Conservation (phyloP, 2,329 filamentous ascomycete genomes). For the Alternaria brassicicola region DNA sequence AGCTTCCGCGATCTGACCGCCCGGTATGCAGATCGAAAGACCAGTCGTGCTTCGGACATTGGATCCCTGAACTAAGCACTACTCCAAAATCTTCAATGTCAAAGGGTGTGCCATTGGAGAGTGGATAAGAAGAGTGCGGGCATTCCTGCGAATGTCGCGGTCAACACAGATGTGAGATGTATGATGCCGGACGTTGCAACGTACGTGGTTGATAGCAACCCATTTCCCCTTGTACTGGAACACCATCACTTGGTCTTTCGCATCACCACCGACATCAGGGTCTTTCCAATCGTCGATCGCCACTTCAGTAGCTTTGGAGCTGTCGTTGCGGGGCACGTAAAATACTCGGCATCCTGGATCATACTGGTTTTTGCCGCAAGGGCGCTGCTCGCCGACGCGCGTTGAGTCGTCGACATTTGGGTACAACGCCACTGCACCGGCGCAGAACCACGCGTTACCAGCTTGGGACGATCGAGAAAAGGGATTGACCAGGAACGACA, state of each 20-base stretch:
- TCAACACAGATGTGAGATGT: not conserved
- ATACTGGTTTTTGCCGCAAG: constrained; percentile 17
- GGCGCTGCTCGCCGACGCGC: constrained; percentile 24
- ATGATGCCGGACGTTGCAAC: not conserved
- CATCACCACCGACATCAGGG: constrained; percentile 19
- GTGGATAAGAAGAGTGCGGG: constrained; percentile 70
- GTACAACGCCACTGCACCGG: constrained; percentile 26
- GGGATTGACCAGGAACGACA: constrained; percentile 30
- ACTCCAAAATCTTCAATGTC: constrained; percentile 77
- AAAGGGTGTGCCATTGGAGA: constrained; percentile 67
- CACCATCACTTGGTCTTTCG: constrained; percentile 66
- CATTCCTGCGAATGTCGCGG: constrained; percentile 50
- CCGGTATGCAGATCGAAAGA: constrained; percentile 72
- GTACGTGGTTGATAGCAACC: constrained; percentile 72
- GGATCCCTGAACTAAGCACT: constrained; percentile 65
- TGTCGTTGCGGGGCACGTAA: constrained; percentile 32
- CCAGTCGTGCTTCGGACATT: constrained; percentile 73
- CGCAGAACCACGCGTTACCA: constrained; percentile 33
- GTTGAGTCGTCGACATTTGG: constrained; percentile 22
- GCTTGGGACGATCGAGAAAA: constrained; percentile 29
- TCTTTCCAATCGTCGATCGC: constrained; percentile 39
- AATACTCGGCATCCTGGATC: constrained; percentile 32
- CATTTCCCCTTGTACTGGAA: constrained; percentile 68
- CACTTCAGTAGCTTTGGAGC: constrained; percentile 20
- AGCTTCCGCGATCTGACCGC: constrained; percentile 65